Conservation (phyloP, 73 alveolate genomes). For the Paramecium biaurelia region DNA sequence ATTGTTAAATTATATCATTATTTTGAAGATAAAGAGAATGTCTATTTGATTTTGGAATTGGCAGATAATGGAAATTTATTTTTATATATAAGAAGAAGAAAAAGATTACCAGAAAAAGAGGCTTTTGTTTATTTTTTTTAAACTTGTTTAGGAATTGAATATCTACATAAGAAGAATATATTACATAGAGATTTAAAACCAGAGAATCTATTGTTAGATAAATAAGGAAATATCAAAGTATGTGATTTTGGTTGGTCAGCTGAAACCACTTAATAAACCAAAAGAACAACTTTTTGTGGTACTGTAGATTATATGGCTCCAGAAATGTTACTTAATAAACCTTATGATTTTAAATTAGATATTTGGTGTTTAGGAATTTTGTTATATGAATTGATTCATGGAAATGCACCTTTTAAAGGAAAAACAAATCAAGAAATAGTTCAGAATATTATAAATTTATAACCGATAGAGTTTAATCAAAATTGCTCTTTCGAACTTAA, state of each 20-base stretch:
- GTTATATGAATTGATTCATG: slow-evolving; percentile 90
- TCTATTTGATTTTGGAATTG: slow-evolving; percentile 80
- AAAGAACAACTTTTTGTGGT: slow-evolving; percentile 96
- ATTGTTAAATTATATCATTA: slow-evolving; percentile 81
- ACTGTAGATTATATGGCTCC: slow-evolving; percentile 99
- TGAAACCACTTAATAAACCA: slow-evolving; percentile 52
- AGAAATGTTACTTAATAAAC: slow-evolving; percentile 88
- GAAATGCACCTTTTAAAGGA: slow-evolving; percentile 88
- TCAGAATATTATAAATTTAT: neutral
- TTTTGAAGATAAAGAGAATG: slow-evolving; percentile 89
- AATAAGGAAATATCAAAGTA: slow-evolving; percentile 72
- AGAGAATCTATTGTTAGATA: slow-evolving; percentile 48
- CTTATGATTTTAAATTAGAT: slow-evolving; percentile 88
- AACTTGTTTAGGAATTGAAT: slow-evolving; percentile 70
- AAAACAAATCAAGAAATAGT: slow-evolving; percentile 30
- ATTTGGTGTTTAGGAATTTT: slow-evolving; percentile 94
- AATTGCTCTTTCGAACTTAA: neutral
- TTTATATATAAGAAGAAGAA: slow-evolving; percentile 50
- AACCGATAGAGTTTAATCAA: neutral
- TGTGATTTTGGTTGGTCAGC: slow-evolving; percentile 98
- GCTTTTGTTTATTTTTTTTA: slow-evolving; percentile 63
- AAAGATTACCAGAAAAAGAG: slow-evolving; percentile 66
- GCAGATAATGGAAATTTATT: slow-evolving; percentile 73
- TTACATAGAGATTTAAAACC: slow-evolving; percentile 74
- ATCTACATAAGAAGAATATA: slow-evolving; percentile 64